A percentile compares a stretch with the other conserved stretches of the same genome.
Conservation (phyloP, 768 basidiomycete species). For the Tulasnella sp. region DNA sequence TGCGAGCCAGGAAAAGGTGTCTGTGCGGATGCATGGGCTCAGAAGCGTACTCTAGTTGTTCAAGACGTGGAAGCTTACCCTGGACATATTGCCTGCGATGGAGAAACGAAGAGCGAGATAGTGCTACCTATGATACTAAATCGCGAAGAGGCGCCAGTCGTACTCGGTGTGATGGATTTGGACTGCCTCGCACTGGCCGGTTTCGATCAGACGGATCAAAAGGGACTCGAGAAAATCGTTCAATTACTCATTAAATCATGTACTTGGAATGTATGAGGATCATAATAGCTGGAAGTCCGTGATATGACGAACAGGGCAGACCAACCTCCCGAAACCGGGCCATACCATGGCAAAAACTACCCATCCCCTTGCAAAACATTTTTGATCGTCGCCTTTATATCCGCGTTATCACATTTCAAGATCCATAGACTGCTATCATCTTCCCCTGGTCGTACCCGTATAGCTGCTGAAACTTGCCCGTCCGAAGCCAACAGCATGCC, state of each 20-base stretch:
- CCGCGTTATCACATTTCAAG: conserved; percentile 30
- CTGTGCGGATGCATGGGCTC: conserved; percentile 73
- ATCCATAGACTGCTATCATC: conserved; percentile 33
- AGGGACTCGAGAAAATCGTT: conserved; percentile 72
- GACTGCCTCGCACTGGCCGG: conserved; percentile 71
- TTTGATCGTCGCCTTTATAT: not conserved
- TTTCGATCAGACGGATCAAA: conserved; percentile 74
- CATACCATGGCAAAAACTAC: too few relatives aligned
- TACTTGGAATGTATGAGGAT: conserved; percentile 24
- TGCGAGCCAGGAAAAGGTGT: conserved; percentile 63
- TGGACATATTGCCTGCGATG: conserved; percentile 94
- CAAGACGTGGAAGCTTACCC: conserved; percentile 74
- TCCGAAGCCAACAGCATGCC: not conserved
- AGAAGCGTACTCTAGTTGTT: conserved; percentile 59
- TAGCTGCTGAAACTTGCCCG: conserved; percentile 1
- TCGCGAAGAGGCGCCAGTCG: conserved; percentile 22
- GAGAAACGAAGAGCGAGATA: conserved; percentile 84
- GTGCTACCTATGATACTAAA: conserved; percentile 69
- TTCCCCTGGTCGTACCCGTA: conserved; percentile 31
- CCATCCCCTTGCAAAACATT: conserved; percentile 12
- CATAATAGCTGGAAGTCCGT: too few relatives aligned
- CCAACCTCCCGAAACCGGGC: too few relatives aligned
- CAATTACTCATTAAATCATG: conserved; percentile 49
- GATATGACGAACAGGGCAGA: too few relatives aligned
- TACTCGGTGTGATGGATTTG: conserved; percentile 64